These are phyloP conservation scores for Xerocomus nothofagi DNA, from an alignment of 1,284 basidiomycete species.

Conservation along the genomic window DNA sequence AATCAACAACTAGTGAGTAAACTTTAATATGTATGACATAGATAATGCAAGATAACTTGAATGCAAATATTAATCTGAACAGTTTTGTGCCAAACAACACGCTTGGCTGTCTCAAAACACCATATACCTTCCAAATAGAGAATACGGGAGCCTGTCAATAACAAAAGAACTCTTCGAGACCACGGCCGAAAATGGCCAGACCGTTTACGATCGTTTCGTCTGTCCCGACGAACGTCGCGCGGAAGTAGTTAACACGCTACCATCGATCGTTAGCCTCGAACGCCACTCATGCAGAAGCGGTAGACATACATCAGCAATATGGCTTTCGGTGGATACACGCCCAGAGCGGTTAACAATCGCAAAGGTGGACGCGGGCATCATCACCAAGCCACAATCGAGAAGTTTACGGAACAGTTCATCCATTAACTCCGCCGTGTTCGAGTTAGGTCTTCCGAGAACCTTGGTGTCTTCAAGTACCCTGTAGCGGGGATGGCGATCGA, in stretches of 20 bases:
- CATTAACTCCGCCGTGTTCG: conserved; percentile 37
- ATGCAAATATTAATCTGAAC: neutral
- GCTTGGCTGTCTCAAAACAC: neutral
- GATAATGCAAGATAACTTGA: neutral
- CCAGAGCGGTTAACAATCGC: conserved; percentile 31
- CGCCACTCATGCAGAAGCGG: neutral
- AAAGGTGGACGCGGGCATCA: conserved; percentile 39
- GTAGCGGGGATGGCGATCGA: conserved; percentile 32
- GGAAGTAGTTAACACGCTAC: conserved; percentile 35
- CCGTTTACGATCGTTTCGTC: conserved; percentile 35
- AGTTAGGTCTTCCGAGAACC: conserved; percentile 17
- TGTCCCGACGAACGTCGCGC: conserved; percentile 34
- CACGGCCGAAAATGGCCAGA: conserved; percentile 27
- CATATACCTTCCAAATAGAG: neutral
- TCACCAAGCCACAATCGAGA: conserved; percentile 31
- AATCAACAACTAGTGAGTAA: neutral
- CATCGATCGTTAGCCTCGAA: neutral
- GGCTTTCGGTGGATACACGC: conserved; percentile 9
- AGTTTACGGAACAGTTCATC: conserved; percentile 36
- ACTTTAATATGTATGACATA: conserved; percentile 2
- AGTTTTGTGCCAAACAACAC: neutral
- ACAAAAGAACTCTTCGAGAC: conserved; percentile 32
- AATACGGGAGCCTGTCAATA: conserved; percentile 4
- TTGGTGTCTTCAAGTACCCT: conserved; percentile 18
- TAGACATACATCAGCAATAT: conserved; percentile 31